These are phyloP conservation scores for Fusarium torreyae DNA, from an alignment of 2,329 filamentous ascomycete genomes.

Conservation along the genomic window DNA sequence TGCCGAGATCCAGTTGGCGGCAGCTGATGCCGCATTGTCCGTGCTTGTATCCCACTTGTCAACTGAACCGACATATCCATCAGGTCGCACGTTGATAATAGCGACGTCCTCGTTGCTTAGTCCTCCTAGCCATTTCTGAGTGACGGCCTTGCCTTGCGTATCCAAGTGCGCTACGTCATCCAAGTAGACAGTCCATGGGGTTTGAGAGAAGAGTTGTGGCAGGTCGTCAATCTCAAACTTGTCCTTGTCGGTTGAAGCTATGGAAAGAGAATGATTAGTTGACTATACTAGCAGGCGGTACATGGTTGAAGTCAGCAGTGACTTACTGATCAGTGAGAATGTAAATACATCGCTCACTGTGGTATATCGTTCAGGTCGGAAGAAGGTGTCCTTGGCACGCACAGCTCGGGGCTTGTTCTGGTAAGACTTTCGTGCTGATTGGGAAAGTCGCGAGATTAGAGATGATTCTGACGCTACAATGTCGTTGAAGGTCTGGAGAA, in stretches of 20 bases:
- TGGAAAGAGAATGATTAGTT: slow-evolving; percentile 21
- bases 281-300: too few relatives aligned
- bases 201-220: slow-evolving; percentile 72
- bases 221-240: slow-evolving; percentile 77
- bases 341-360: slow-evolving; percentile 78
- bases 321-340: slow-evolving; percentile 75
- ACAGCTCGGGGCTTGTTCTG: slow-evolving; percentile 68
- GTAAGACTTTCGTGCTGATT: slow-evolving; percentile 73
- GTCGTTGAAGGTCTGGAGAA: too few relatives aligned
- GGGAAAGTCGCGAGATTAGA: slow-evolving; percentile 58
- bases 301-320: too few relatives aligned
- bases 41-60: too few relatives aligned
- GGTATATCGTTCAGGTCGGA: slow-evolving; percentile 78
- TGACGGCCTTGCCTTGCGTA: slow-evolving; percentile 67
- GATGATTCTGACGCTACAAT: slow-evolving; percentile 20
- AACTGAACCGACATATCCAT: slow-evolving; percentile 75
- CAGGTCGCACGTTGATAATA: slow-evolving; percentile 77
- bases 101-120: slow-evolving; percentile 70
- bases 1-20: too few relatives aligned
- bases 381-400: slow-evolving; percentile 74
- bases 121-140: slow-evolving; percentile 77
- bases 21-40: too few relatives aligned
- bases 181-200: slow-evolving; percentile 79
- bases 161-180: slow-evolving; percentile 74
- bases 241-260: slow-evolving; percentile 72